Evolutionary conservation across 176 grass and related monocot genomes (phyloP).

Genomic region (Tillandsia fasciculata): DNA sequence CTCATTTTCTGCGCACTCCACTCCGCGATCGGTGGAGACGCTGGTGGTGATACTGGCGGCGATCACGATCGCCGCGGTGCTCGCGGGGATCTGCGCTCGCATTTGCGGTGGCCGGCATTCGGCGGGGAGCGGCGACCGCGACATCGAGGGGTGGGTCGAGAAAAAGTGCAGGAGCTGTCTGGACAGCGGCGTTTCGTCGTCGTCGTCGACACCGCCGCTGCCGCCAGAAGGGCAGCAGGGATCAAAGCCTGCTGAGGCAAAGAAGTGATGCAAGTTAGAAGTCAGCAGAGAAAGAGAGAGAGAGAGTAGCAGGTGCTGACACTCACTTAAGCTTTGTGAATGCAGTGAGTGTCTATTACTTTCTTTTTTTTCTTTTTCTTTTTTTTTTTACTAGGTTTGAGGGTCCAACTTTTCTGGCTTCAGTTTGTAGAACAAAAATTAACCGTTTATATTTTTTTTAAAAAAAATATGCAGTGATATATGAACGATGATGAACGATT

Average conservation of each 20-base stretch:
- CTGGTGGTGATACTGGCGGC: conserved; percentile 75
- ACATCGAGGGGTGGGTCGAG: conserved; percentile 71
- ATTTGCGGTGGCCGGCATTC: conserved; percentile 44
- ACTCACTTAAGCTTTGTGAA: too few relatives aligned
- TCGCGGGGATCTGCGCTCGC: conserved; percentile 54
- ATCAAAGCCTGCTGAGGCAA: conserved; percentile 34
- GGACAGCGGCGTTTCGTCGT: conserved; percentile 47
- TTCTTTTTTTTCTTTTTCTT: too few relatives aligned
- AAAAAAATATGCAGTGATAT: too few relatives aligned
- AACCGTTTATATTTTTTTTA: too few relatives aligned
- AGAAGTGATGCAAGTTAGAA: conserved; percentile 19
- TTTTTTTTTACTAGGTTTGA: too few relatives aligned
- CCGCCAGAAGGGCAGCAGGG: not conserved
- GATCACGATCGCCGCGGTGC: conserved; percentile 53
- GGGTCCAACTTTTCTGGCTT: too few relatives aligned
- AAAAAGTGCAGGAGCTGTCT: conserved; percentile 68
- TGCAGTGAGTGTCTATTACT: too few relatives aligned
- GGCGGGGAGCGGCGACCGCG: conserved; percentile 24
- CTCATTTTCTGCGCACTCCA: conserved; percentile 13
- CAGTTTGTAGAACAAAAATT: too few relatives aligned
- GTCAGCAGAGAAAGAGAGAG: not conserved
- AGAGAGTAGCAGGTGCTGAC: too few relatives aligned
- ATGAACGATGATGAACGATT: too few relatives aligned
- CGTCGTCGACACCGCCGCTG: not conserved
- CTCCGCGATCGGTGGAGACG: conserved; percentile 51